Base-by-base conservation (phyloP, 495 filamentous ascomycete genomes). In the Penicillium diatomitis region DNA sequence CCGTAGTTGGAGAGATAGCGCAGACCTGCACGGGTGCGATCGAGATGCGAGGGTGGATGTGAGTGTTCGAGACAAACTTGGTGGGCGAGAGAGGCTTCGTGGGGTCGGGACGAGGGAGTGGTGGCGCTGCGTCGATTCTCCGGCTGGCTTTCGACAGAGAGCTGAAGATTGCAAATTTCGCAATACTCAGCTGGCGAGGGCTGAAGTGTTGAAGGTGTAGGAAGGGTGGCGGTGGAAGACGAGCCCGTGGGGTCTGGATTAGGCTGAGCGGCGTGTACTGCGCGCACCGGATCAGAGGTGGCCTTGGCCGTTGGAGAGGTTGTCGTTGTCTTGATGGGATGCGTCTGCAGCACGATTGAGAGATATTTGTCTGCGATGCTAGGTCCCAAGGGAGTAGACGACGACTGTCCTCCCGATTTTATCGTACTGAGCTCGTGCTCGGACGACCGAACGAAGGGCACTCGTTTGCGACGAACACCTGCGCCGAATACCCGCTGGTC, bases 21-120 rank as follows among this genome's bases (percentile, higher is more conserved):
- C 6, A 97, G 72, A 0, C 90, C 90, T 63, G 81, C 80, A 34
- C 86, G 77, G 3, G 73, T 75, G n/a, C 90, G 83, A 63, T 95
- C 85, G 2, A 95, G 67, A 47, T 85, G 77, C 0, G 89, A 95
- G 2, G 91, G 91, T 0, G 90, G 88, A 55, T 90, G 80, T 0
- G 88, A 90, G 58, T 95, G 88, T 10, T 75, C 57, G 2, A 95
- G 75, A 54, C 82, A 87, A 38, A 88, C 70, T 71, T 95, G 90
- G 56, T 96, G 90, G 0, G 85, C 84, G 49, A 94, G 73, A 8
- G 84, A 85, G 5, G 78, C 75, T 64, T 85, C 78, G 62, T 95
- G 90, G 2, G 73, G 69, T 29, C 51, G 50, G 28, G 49, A 58
- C 8, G 20, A 20, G 20, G 20, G 2, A 57, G 45, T 38, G 50